These are phyloP conservation scores for Alternaria sp. DNA, from an alignment of 2,329 filamentous ascomycete species.

Conservation along the genomic window DNA sequence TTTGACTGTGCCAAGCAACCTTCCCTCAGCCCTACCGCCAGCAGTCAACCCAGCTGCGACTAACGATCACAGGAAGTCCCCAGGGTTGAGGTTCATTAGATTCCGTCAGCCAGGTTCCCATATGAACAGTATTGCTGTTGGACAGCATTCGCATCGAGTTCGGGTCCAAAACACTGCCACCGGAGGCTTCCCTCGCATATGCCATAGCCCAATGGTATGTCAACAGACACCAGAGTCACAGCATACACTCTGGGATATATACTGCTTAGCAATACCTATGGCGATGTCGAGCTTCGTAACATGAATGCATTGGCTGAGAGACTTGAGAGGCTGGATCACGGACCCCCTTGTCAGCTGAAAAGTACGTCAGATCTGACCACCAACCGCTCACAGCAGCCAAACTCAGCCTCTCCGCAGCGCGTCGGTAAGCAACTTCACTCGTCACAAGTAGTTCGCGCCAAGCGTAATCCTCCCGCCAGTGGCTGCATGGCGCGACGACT, in stretches of 20 bases:
- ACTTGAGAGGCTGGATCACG: background rate
- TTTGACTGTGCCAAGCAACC: background rate
- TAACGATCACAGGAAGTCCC: background rate
- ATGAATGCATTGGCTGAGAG: background rate
- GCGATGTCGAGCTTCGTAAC: background rate
- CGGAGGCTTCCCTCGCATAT: background rate
- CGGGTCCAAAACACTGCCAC: background rate
- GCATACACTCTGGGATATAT: background rate
- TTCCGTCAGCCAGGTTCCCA: background rate
- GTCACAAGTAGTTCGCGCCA: conserved; percentile 9
- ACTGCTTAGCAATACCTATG: background rate
- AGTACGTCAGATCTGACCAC: conserved; percentile 13
- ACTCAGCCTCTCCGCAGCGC: background rate
- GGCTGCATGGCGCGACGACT: background rate
- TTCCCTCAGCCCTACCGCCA: background rate
- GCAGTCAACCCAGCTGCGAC: background rate
- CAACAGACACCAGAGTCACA: background rate
- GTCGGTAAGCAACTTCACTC: background rate
- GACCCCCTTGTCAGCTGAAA: conserved; percentile 7
- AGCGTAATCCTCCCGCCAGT: background rate
- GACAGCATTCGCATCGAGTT: background rate
- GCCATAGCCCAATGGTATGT: background rate
- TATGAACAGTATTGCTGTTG: background rate
- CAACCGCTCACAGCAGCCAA: background rate
- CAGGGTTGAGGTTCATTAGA: fast-evolving